phyloP scores from a whole-genome alignment of 495 filamentous ascomycete genomes.

The Umbilicaria muhlenbergii region DNA sequence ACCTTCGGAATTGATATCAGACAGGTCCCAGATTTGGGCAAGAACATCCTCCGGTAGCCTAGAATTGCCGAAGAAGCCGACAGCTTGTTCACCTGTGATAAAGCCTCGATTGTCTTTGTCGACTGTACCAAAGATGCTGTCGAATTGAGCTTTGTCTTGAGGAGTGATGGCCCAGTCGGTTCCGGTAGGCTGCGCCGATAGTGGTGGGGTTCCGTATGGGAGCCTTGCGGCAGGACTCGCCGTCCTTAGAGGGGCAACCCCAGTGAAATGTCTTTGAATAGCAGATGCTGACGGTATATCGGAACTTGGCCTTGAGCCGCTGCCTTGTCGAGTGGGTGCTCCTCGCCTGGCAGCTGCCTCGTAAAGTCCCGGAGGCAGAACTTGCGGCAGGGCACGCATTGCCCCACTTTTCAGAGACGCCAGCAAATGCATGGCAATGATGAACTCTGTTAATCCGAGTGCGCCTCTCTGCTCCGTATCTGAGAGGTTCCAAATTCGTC shows the following conservation, averaged over 20 bases:
- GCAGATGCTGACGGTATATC: constrained; percentile 35
- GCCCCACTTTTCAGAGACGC: constrained; percentile 75
- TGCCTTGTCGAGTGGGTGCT: constrained; percentile 27
- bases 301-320: constrained; percentile 24
- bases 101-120: constrained; percentile 65
- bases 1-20: constrained; percentile 85
- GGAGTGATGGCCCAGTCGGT: constrained; percentile 69
- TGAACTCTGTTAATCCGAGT: constrained; percentile 82
- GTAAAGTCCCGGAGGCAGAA: constrained; percentile 73
- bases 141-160: constrained; percentile 73
- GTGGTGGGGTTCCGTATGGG: constrained; percentile 33
- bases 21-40: constrained; percentile 94
- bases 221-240: constrained; percentile 50
- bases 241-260: constrained; percentile 32
- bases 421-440: constrained; percentile 95
- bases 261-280: constrained; percentile 61
- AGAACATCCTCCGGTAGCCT: constrained; percentile 77
- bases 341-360: constrained; percentile 73
- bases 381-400: constrained; percentile 62
- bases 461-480: constrained; percentile 85
- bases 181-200: constrained; percentile 48
- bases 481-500: constrained; percentile 85
- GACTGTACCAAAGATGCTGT: constrained; percentile 65
- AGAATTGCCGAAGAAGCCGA: constrained; percentile 83
- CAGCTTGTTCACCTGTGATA: constrained; percentile 91